These are phyloP conservation scores for Colletotrichum karsti DNA, from an alignment of 2,329 filamentous ascomycete genomes.

Conservation along the genomic window DNA sequence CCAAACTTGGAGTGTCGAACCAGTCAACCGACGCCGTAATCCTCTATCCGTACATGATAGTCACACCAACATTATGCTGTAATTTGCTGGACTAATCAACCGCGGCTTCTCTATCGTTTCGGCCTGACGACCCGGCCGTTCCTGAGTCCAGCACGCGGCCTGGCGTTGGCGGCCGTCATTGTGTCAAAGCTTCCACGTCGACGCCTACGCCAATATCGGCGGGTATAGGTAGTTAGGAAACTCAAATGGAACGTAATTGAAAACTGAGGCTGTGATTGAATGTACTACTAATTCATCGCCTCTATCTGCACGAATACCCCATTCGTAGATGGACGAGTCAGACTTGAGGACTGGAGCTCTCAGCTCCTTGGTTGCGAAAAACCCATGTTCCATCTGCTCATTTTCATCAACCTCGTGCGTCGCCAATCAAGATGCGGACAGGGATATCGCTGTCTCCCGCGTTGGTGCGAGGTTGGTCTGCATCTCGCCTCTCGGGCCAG, in stretches of 20 bases:
- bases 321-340: background rate
- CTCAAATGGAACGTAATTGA: too few relatives aligned
- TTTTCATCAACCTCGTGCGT: conserved; percentile 20
- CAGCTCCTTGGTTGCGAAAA: background rate
- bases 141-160: background rate
- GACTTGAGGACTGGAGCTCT: background rate
- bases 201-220: background rate
- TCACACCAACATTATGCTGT: background rate
- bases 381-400: conserved; percentile 22
- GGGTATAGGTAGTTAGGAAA: too few relatives aligned
- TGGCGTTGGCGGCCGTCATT: too few relatives aligned
- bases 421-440: conserved; percentile 15
- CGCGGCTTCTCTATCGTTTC: background rate
- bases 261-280: too few relatives aligned
- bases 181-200: too few relatives aligned
- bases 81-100: background rate
- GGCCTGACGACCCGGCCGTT: background rate
- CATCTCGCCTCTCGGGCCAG: conserved; percentile 10
- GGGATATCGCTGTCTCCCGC: conserved; percentile 10
- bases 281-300: too few relatives aligned
- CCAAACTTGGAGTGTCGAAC: background rate
- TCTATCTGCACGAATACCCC: too few relatives aligned
- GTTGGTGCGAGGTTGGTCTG: conserved; percentile 2
- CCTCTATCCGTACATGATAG: too few relatives aligned
- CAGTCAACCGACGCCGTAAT: background rate